Base-by-base conservation (phyloP, 192 early-diverging fungal genomes). In the Coemansia sp. region DNA sequence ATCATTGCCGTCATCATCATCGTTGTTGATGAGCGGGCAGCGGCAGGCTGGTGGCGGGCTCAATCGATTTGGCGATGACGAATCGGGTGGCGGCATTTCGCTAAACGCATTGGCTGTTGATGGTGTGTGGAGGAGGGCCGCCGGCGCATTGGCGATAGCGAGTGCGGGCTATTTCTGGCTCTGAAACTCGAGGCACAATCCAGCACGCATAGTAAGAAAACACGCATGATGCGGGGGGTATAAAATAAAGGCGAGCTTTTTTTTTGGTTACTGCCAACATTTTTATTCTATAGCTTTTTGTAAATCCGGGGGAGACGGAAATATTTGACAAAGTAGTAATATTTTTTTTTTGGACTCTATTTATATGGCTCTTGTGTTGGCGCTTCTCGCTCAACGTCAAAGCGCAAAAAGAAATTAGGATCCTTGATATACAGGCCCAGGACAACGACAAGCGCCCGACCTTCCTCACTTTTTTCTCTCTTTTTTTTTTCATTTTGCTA, bases 31-130 rank as follows among this genome's bases (percentile, higher is more conserved):
- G 14, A 51, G 47, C 47, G 11, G 27, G 7, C 39, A 40, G 47
- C 47, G 47, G 25, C 47, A 65, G 51, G 27, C 51, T 2, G 56
- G 64, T 20, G 12, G 22, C n/a, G n/a, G n/a, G 24, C 56, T 66
- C 32, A 56, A 66, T 59, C 54, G 54, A 19, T 59, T 59, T 36
- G 64, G 39, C 7, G 64, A 58, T 6, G 41, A 59, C 31, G 64
- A 66, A 27, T 66, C 64, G 11, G 37, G 22, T 29, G 47, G 47
- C 1, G 64, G 47, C 1, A 19, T 31, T 5, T 57, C 64, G 25
- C 32, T 42, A 25, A 35, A 24, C 20, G 15, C 10, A 6, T 40
- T 10, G 39, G 38, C 22, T 15, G 24, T 51, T 25, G 10, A 20
- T 12, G 24, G 47, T 3, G 5, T 51, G 24, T 51, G 47, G 47